Evolutionary conservation across 106 monocot genomes (phyloP).

Genomic region (Platanthera zijinensis): DNA sequence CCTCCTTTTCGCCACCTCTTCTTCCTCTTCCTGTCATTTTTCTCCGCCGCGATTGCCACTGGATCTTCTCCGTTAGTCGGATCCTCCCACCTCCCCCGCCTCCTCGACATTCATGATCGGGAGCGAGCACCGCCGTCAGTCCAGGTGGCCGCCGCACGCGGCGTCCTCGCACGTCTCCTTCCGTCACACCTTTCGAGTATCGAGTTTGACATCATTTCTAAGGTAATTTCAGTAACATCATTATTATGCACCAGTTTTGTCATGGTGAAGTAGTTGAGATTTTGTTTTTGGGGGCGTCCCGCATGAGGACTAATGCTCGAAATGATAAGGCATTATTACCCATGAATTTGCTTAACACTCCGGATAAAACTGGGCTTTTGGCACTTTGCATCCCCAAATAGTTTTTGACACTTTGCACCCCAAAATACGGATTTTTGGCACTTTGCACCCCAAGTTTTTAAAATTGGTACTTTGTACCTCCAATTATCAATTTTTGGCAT

Average conservation of each 20-base stretch:
- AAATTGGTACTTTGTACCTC: too few species aligned
- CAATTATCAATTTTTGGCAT: too few species aligned
- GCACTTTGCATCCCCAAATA: too few species aligned
- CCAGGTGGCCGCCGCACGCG: conserved; percentile 24
- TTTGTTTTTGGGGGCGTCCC: background rate
- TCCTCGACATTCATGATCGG: conserved; percentile 25
- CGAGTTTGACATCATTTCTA: conserved; percentile 31
- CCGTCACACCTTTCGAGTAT: conserved; percentile 35
- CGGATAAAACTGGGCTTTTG: too few species aligned
- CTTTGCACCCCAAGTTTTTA: too few species aligned
- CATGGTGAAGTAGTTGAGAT: background rate
- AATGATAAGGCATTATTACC: too few species aligned
- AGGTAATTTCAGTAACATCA: conserved; percentile 7
- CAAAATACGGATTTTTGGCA: too few species aligned
- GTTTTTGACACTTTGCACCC: too few species aligned
- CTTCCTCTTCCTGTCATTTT: background rate
- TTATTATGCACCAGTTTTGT: background rate
- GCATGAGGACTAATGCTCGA: too few species aligned
- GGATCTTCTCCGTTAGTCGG: background rate
- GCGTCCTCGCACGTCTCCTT: conserved; percentile 28
- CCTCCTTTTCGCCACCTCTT: background rate
- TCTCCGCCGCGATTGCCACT: background rate
- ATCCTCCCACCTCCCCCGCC: conserved; percentile 17
- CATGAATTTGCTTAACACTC: too few species aligned
- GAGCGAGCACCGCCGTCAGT: conserved; percentile 20